Base-by-base conservation (phyloP, 176 grass and related monocot genomes). In the Carex littledalei region DNA sequence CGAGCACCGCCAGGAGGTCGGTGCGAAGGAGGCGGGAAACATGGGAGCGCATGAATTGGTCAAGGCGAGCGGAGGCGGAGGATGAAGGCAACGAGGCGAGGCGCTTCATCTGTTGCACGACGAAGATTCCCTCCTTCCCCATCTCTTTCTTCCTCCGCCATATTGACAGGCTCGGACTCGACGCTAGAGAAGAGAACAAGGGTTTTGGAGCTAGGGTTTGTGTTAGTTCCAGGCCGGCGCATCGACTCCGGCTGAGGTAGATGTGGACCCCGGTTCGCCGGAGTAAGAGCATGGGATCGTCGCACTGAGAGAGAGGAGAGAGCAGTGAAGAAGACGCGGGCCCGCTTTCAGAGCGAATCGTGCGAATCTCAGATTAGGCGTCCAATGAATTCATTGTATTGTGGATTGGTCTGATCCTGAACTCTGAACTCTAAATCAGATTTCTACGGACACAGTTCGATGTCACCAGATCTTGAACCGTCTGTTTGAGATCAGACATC, bases 111-210 rank as follows among this genome's bases (percentile, higher is more conserved):
- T 95, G 96, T 54, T 79, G 88, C 24, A 99, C 93, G 41, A 83
- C 93, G 85, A 99, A 95, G 35, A 99, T 86, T 52, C 96, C 96
- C 79, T 99, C 93, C 81, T 99, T 95, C 50, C 93, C 90, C 93
- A 99, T 99, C 87, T 99, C 93, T 73, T 99, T 95, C 88, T 95
- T 95, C 84, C 93, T 73, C 59, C 93, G 73, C 91, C 93, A 95
- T 90, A 99, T 92, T 45, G 93, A 99, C 1, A 92, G 81, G 83
- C 88, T 91, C 1, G 90, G 90, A 84, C 80, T 92, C 66, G 91
- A 99, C 1, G 93, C 84, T 5, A 66, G 64, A 32, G 91, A 90
- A 2, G 87, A 86, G 11, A 81, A 91, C 53, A 61, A 88, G 67
- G 7, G 66, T 22, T 65, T 32, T 21, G 39, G 39, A 15, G 11